These are phyloP conservation scores for Cercophora newfieldiana DNA, from an alignment of 495 filamentous ascomycete species.

Conservation along the genomic window DNA sequence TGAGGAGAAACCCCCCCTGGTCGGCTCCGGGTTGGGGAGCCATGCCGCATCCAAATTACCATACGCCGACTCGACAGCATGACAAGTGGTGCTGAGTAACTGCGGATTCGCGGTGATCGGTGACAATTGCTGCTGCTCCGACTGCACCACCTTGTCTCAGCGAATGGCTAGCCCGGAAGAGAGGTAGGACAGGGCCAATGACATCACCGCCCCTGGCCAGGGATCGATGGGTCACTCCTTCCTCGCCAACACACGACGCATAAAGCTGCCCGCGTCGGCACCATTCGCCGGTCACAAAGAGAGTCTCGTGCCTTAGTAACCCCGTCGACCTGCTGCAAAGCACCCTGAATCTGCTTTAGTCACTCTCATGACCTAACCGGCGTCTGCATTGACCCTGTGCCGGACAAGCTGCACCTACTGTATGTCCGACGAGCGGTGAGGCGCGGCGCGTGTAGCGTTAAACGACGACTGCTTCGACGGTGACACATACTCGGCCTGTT, in stretches of 20 bases:
- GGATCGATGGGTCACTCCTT: not conserved
- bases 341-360: not conserved
- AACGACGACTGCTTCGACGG: not conserved
- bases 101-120: not conserved
- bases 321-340: not conserved
- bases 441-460: not conserved
- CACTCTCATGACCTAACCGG: not conserved
- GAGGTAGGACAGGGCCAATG: not conserved
- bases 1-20: not conserved
- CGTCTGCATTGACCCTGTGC: not conserved
- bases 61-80: not conserved
- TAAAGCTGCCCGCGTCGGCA: not conserved
- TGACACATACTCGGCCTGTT: not conserved
- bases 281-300: not conserved
- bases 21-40: not conserved
- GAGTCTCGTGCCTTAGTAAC: not conserved
- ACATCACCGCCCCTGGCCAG: slow-evolving; percentile 3
- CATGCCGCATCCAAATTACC: not conserved
- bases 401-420: not conserved
- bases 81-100: not conserved
- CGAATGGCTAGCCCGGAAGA: not conserved
- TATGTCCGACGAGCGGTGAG: not conserved
- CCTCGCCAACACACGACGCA: not conserved
- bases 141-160: not conserved
- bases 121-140: not conserved